Base-by-base conservation (phyloP, 1,284 basidiomycete genomes). In the Taiwanofungus camphoratus region DNA sequence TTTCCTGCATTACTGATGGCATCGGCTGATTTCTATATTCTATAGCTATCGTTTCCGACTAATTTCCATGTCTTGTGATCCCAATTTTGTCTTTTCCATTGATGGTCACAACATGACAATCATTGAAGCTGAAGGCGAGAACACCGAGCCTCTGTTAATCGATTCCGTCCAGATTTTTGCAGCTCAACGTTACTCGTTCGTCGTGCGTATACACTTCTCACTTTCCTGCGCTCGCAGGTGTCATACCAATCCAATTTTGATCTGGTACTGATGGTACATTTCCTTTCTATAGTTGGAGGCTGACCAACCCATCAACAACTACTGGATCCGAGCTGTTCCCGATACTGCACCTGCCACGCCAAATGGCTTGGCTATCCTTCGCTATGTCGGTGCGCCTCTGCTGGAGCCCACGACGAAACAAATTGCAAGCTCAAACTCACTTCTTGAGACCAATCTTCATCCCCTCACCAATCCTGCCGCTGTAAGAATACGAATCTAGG, bases 81-180 rank as follows among this genome's bases (percentile, higher is more conserved):
- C 63, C 7, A 56, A 57, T 46, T 61, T 51, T 51, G 55, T 39
- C 5, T 66, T 70, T 55, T 52, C 58, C 16, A 65, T 70, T 41
- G 62, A 67, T 35, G 60, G 62, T 20, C 75, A 77, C 52, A 60
- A 61, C 15, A 57, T 76, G 51, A 68, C 62, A 3, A 57, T 79
- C 41, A 79, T 79, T 48, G 77, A 79, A 51, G 66, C 63, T 0
- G 77, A 79, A 47, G 74, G 73, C 4, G 56, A 69, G 27, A 66
- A 66, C 45, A 62, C 62, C 8, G 29, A 61, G 23, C 70, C 77
- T 2, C 41, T 64, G 5, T 58, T 54, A 3, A 41, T 73, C 2
- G 67, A 72, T 39, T 55, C 56, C 2, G 56, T 74, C 19, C 58
- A 64, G 33, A 71, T 76, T 30, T 65, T 57, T 46, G 58, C 60